Conservation (phyloP, 2,329 filamentous ascomycete species). For the Lomentospora prolificans region DNA sequence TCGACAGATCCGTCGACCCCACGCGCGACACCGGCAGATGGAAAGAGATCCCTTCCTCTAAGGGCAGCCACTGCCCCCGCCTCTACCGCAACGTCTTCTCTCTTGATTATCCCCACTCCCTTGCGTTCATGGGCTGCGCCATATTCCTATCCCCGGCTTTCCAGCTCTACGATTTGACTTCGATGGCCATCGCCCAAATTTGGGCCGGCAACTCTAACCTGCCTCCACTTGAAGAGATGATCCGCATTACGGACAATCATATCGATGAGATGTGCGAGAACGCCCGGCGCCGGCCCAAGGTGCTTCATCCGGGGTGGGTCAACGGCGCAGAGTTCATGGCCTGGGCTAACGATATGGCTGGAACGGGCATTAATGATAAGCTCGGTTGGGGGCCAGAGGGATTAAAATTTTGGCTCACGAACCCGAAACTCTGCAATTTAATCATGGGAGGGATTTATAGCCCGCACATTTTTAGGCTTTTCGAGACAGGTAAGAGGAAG, state of each 20-base stretch:
- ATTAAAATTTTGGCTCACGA: slow-evolving; percentile 30
- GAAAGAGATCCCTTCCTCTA: slow-evolving; percentile 5
- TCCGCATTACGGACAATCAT: slow-evolving; percentile 11
- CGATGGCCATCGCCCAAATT: slow-evolving; percentile 32
- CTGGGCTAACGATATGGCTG: slow-evolving; percentile 31
- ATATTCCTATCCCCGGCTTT: slow-evolving; percentile 24
- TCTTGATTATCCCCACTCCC: slow-evolving; percentile 28
- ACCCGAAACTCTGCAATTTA: slow-evolving; percentile 26
- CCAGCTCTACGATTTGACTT: slow-evolving; percentile 29
- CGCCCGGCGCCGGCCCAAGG: not conserved
- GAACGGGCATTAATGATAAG: slow-evolving; percentile 27
- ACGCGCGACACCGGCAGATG: slow-evolving; percentile 6
- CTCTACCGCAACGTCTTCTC: slow-evolving; percentile 37
- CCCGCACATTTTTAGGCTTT: slow-evolving; percentile 30
- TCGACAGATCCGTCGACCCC: slow-evolving; percentile 19
- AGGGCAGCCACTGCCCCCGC: slow-evolving; percentile 20
- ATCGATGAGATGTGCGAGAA: not conserved
- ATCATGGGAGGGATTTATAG: slow-evolving; percentile 28
- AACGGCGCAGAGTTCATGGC: slow-evolving; percentile 24
- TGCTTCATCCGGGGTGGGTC: slow-evolving; percentile 15
- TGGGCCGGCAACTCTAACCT: slow-evolving; percentile 29
- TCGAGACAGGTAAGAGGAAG: slow-evolving; percentile 27
- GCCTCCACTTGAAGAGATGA: slow-evolving; percentile 26
- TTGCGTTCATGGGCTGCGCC: slow-evolving; percentile 31
- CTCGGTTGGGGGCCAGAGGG: slow-evolving; percentile 29